Base-by-base conservation (phyloP, 139 green algal species). In the Microglena sp. region DNA sequence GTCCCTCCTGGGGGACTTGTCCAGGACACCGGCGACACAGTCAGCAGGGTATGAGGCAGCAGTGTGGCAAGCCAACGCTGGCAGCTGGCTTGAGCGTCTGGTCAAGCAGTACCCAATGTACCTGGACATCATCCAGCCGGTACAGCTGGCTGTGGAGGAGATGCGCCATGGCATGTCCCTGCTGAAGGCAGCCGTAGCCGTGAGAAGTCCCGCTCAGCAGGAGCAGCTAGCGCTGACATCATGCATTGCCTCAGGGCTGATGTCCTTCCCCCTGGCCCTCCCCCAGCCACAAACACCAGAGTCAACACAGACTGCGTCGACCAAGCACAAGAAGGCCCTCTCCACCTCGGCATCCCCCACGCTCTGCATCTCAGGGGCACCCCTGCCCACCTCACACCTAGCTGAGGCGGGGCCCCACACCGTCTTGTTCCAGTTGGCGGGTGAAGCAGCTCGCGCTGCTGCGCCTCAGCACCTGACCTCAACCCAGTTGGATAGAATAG, bases 41-140 rank as follows among this genome's bases (percentile, higher is more conserved):
- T 60, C 56, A 28, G 70, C 67, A 4, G 27, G 64, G 22, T 43
- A 67, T 7, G 74, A 82, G 68, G 75, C 75, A 4, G 57, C 55
- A 21, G 40, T 76, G 32, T 86, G 79, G 79, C 26, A 60, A 8
- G 50, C 43, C 11, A 88, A 77, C 30, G 83, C 81, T n/a, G 66
- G 56, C 5, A 70, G 72, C 0, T 92, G 86, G 80, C 45, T 27
- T 0, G 60, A 74, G 5, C 56, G 81, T 0, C 71, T 94, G 35
- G 45, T 53, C 2, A 18, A 27, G 32, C 56, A 73, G 58, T 95
- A 86, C 68, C 69, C 70, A 0, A 53, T 59, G 32, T 98, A 98
- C 69, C 31, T 66, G 5, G 92, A 98, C 62, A 68, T 97, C 2
- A 45, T 87, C 24, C 79, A 93, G 73, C 92, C 92, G 2, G 64